These are phyloP conservation scores for Lecanicillium sp. DNA, from an alignment of 2,329 filamentous ascomycete genomes.

Conservation along the genomic window DNA sequence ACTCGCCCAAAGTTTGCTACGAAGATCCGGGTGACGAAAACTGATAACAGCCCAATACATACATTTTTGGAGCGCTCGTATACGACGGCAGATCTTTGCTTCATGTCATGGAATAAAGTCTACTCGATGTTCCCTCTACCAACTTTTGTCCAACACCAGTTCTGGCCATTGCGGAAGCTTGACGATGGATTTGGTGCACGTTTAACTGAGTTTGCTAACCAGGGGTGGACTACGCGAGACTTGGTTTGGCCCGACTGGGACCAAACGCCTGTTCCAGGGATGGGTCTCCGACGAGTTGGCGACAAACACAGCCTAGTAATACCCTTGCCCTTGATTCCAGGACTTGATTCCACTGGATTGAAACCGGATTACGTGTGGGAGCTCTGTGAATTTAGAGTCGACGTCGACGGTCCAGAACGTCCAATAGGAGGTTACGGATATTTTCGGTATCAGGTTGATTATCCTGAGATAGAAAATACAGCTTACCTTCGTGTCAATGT, in stretches of 20 bases:
- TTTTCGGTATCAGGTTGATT: too few relatives aligned
- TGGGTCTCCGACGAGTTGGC: too few relatives aligned
- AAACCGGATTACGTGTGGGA: background rate
- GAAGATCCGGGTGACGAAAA: background rate
- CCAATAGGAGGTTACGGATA: too few relatives aligned
- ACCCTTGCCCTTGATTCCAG: background rate
- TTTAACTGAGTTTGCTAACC: background rate
- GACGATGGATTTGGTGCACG: background rate
- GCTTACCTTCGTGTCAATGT: background rate
- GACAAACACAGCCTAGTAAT: background rate
- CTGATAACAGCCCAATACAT: background rate
- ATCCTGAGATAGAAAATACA: too few relatives aligned
- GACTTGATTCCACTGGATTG: background rate
- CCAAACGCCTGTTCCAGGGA: background rate
- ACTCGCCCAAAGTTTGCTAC: background rate
- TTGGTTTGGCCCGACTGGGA: background rate
- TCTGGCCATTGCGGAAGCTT: conserved; percentile 1
- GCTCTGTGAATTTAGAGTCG: background rate
- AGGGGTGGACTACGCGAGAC: background rate
- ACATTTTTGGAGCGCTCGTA: background rate
- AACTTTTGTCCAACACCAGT: background rate
- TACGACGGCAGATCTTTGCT: background rate
- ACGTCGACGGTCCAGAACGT: background rate
- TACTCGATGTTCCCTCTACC: background rate
- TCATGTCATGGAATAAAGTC: conserved; percentile 1